A percentile compares a stretch with the other conserved stretches of the same genome.
Conservation (phyloP, 2,329 filamentous ascomycete species). For the Monilinia vaccinii-corymbosi region DNA sequence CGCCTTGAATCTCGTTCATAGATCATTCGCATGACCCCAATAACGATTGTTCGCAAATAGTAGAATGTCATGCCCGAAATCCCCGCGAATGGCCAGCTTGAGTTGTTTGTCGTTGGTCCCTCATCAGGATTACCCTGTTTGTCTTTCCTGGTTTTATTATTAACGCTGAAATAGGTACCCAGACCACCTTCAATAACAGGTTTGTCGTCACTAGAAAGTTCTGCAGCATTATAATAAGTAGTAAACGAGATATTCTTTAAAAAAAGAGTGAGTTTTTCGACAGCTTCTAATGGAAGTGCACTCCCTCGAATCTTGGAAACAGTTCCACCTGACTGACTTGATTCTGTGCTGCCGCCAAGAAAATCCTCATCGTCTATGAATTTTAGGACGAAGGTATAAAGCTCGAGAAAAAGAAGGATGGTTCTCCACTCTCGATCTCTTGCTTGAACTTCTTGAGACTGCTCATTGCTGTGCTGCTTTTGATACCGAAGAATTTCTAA, state of each 20-base stretch:
- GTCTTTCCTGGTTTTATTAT: constrained; percentile 14
- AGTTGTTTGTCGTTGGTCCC: not conserved
- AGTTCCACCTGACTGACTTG: constrained; percentile 32
- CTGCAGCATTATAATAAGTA: constrained; percentile 72
- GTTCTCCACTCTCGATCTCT: constrained; percentile 66
- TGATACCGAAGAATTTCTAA: constrained; percentile 38
- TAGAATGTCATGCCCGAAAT: constrained; percentile 66
- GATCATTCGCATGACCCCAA: constrained; percentile 72
- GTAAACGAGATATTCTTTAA: constrained; percentile 87
- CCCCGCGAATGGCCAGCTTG: constrained; percentile 41
- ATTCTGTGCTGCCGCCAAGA: constrained; percentile 48
- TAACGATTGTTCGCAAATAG: constrained; percentile 72
- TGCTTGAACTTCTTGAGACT: constrained; percentile 11
- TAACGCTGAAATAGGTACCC: constrained; percentile 36
- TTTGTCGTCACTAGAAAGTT: constrained; percentile 42
- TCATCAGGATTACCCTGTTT: constrained; percentile 5
- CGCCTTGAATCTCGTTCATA: constrained; percentile 90
- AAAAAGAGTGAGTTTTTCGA: constrained; percentile 69
- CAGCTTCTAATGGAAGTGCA: constrained; percentile 60
- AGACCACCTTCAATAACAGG: constrained; percentile 33
- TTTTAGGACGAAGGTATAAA: constrained; percentile 87
- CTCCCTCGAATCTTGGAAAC: constrained; percentile 48
- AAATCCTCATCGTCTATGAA: constrained; percentile 97
- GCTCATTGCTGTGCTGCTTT: constrained; percentile 12
- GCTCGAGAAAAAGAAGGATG: constrained; percentile 80